These are phyloP conservation scores for Trypanosomatidae sp. DNA, from an alignment of 208 protist species.

Conservation along the genomic window DNA sequence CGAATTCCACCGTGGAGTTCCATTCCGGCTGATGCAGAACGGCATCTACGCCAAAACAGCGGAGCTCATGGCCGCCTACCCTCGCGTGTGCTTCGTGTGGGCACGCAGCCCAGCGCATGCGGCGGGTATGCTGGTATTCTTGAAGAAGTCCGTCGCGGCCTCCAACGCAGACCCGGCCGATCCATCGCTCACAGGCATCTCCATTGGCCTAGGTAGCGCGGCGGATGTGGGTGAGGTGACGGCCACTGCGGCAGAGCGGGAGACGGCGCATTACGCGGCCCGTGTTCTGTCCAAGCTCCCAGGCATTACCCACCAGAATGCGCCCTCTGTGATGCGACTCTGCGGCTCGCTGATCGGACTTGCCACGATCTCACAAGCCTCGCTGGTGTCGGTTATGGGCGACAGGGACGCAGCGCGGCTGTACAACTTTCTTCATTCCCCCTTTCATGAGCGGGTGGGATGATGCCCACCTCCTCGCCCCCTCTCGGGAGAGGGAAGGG, in stretches of 20 bases:
- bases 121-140: slow-evolving; percentile 58
- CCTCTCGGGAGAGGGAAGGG: background rate
- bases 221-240: slow-evolving; percentile 24
- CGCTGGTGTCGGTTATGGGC: slow-evolving; percentile 54
- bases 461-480: background rate
- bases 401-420: slow-evolving; percentile 44
- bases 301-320: slow-evolving; percentile 65
- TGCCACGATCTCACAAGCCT: slow-evolving; percentile 57
- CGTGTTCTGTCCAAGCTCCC: slow-evolving; percentile 79
- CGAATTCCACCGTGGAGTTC: slow-evolving; percentile 63
- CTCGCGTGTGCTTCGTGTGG: slow-evolving; percentile 70
- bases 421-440: slow-evolving; percentile 65
- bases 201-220: slow-evolving; percentile 25
- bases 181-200: slow-evolving; percentile 49
- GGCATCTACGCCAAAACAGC: slow-evolving; percentile 63
- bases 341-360: slow-evolving; percentile 78
- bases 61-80: slow-evolving; percentile 54
- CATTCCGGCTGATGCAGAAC: slow-evolving; percentile 54
- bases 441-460: slow-evolving; percentile 32
- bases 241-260: slow-evolving; percentile 28
- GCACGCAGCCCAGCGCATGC: slow-evolving; percentile 73
- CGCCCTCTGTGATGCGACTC: slow-evolving; percentile 58
- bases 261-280: slow-evolving; percentile 59
- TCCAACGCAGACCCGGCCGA: slow-evolving; percentile 64
- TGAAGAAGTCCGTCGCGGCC: slow-evolving; percentile 61